Evolutionary conservation across 495 filamentous ascomycete species (phyloP).

Genomic region (Xylaria acuta): DNA sequence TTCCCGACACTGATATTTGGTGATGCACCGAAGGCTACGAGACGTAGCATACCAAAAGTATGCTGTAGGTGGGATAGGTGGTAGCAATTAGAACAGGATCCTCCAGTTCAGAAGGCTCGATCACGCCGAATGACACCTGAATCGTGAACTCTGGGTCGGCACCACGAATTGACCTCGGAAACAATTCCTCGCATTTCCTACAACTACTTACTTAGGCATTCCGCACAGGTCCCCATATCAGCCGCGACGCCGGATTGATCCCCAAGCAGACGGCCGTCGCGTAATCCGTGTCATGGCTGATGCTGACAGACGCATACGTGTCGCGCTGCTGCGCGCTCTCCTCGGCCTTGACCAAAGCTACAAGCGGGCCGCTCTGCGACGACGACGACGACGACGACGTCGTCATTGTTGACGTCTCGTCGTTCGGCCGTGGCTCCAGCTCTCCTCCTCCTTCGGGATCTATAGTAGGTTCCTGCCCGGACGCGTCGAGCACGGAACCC

Average conservation of each 20-base stretch:
- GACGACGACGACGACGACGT: too few species aligned
- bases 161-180: not conserved
- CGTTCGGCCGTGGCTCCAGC: not conserved
- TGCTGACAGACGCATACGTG: constrained; percentile 42
- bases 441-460: too few species aligned
- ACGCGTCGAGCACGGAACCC: not conserved
- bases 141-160: not conserved
- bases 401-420: not conserved
- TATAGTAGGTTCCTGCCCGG: not conserved
- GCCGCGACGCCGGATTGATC: not conserved
- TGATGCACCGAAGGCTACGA: not conserved
- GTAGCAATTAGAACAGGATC: not conserved
- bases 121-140: not conserved
- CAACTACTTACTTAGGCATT: not conserved
- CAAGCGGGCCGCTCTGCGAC: constrained; percentile 24
- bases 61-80: not conserved
- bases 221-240: not conserved
- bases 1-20: not conserved
- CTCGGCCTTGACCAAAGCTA: constrained; percentile 25
- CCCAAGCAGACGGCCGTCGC: constrained; percentile 51
- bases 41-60: not conserved
- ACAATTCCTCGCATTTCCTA: not conserved
- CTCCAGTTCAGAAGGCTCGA: not conserved
- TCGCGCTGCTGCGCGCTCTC: constrained; percentile 19
- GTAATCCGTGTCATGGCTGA: constrained; percentile 57